Conservation (phyloP, 768 basidiomycete genomes). For the Podaxis sp. region DNA sequence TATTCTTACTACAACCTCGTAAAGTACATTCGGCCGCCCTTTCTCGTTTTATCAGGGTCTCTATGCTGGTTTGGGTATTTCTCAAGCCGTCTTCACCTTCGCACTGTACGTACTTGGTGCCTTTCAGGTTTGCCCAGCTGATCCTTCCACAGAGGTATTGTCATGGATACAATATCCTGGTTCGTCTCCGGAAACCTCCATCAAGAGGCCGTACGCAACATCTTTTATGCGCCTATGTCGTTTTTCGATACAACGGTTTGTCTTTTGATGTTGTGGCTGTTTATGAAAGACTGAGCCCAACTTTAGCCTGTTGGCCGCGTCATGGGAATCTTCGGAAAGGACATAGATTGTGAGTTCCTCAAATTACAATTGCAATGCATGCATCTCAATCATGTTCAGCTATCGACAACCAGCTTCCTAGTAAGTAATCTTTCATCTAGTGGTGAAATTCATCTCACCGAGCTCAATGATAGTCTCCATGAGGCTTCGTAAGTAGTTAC, state of each 20-base stretch:
- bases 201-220: conserved; percentile 49
- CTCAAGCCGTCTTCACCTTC: conserved; percentile 57
- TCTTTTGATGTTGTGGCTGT: not conserved
- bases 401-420: conserved; percentile 60
- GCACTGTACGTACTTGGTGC: conserved; percentile 38
- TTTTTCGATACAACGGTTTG: conserved; percentile 72
- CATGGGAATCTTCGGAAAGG: conserved; percentile 63
- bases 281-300: not conserved
- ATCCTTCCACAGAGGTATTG: conserved; percentile 39
- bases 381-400: conserved; percentile 30
- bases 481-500: conserved; percentile 47
- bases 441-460: conserved; percentile 2
- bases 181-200: conserved; percentile 66
- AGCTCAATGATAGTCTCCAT: conserved; percentile 43
- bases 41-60: conserved; percentile 64
- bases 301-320: conserved; percentile 60
- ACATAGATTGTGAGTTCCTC: conserved; percentile 52
- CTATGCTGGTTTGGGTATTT: conserved; percentile 62
- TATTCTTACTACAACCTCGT: not conserved
- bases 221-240: conserved; percentile 72
- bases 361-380: not conserved
- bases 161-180: conserved; percentile 56
- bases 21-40: conserved; percentile 44
- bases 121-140: not conserved
- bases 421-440: conserved; percentile 29